phyloP scores from a whole-genome alignment of 2,329 filamentous ascomycete genomes.

The Rachicladosporium sp. region DNA sequence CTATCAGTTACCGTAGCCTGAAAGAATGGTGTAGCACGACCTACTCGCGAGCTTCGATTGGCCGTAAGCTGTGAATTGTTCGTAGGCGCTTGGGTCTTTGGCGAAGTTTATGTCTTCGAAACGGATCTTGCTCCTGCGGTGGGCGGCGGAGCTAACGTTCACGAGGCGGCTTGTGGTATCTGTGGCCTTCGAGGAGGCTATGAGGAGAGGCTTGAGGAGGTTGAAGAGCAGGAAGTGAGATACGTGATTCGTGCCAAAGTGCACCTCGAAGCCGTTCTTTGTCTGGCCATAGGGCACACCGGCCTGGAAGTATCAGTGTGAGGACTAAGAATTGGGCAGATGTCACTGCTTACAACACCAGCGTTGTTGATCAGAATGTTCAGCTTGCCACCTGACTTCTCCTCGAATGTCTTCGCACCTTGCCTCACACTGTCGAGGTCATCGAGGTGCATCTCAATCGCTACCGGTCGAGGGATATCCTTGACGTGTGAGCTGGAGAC shows the following conservation, averaged over 20 bases:
- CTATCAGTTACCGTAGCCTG: too few relatives aligned
- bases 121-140: slow-evolving; percentile 19
- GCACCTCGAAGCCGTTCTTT: slow-evolving; percentile 38
- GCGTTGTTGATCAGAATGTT: slow-evolving; percentile 15
- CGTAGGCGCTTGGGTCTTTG: slow-evolving; percentile 11
- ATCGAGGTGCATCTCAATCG: slow-evolving; percentile 20
- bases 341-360: slow-evolving; percentile 2
- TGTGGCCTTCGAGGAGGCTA: slow-evolving; percentile 25
- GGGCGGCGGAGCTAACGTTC: slow-evolving; percentile 32
- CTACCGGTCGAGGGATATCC: slow-evolving; percentile 12
- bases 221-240: slow-evolving; percentile 43
- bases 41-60: slow-evolving; percentile 13
- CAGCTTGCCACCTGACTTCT: slow-evolving; percentile 9
- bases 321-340: not conserved
- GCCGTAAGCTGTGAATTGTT: slow-evolving; percentile 9
- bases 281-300: slow-evolving; percentile 23
- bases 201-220: slow-evolving; percentile 34
- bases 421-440: slow-evolving; percentile 22
- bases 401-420: slow-evolving; percentile 17
- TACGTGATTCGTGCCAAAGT: slow-evolving; percentile 44
- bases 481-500: slow-evolving; percentile 11
- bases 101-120: slow-evolving; percentile 27
- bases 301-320: slow-evolving; percentile 9
- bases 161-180: slow-evolving; percentile 37
- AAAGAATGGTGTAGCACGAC: too few relatives aligned